Percentiles rank a stretch among this genome's conserved stretches.
Evolutionary conservation across 2,329 filamentous ascomycete genomes (phyloP).

Genomic region (Cladosporium halotolerans): DNA sequence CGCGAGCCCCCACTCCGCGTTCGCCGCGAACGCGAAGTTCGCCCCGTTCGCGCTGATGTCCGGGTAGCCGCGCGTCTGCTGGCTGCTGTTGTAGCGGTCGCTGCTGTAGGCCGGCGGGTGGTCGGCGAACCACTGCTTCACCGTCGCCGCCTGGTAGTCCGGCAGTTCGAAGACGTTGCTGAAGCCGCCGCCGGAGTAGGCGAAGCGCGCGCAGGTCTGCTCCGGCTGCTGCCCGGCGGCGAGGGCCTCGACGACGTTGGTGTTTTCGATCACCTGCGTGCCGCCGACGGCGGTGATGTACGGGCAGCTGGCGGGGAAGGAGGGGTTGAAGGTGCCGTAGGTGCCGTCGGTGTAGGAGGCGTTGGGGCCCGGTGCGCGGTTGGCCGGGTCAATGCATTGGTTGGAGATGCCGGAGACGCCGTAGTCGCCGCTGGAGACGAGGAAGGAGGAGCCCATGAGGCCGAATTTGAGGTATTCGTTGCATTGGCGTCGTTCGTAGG

Average conservation of each 20-base stretch:
- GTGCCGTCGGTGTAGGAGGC: slow-evolving; percentile 23
- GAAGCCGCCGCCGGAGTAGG: slow-evolving; percentile 44
- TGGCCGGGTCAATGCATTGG: slow-evolving; percentile 36
- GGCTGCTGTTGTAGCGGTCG: slow-evolving; percentile 43
- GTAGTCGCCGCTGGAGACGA: slow-evolving; percentile 48
- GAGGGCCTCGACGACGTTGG: slow-evolving; percentile 30
- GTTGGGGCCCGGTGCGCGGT: slow-evolving; percentile 12
- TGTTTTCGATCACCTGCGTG: slow-evolving; percentile 40
- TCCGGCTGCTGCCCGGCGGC: slow-evolving; percentile 31
- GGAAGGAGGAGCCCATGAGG: slow-evolving; percentile 45
- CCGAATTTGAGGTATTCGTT: slow-evolving; percentile 53
- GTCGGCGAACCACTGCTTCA: slow-evolving; percentile 37
- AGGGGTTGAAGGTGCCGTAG: slow-evolving; percentile 39
- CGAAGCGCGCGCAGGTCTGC: slow-evolving; percentile 42
- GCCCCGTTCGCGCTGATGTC: slow-evolving; percentile 34
- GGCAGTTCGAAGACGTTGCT: slow-evolving; percentile 45
- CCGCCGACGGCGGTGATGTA: slow-evolving; percentile 50
- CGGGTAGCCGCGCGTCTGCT: slow-evolving; percentile 41
- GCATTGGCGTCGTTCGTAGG: slow-evolving; percentile 49
- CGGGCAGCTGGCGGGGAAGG: slow-evolving; percentile 43
- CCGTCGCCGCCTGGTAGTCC: slow-evolving; percentile 40
- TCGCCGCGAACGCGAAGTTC: slow-evolving; percentile 35
- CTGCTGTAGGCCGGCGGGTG: slow-evolving; percentile 38
- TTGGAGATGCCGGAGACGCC: slow-evolving; percentile 29
- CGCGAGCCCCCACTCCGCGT: slow-evolving; percentile 38